phyloP scores from a whole-genome alignment of 257 asterid genomes.

The Forsythia suspensa region DNA sequence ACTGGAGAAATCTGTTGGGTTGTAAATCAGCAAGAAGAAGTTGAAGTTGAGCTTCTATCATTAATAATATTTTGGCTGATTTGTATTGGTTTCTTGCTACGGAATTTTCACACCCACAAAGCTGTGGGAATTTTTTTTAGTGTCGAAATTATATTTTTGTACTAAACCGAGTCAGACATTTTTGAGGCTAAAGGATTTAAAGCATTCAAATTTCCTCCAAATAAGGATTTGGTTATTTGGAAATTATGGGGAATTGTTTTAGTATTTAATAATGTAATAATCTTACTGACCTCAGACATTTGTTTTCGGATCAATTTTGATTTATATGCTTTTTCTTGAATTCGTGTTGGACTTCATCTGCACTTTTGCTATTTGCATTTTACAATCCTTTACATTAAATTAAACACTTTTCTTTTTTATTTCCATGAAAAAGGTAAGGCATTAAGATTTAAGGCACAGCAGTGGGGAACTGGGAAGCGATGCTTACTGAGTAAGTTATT shows the following conservation, averaged over 20 bases:
- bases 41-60: background rate
- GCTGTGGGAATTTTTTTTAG: slow-evolving; percentile 20
- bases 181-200: slow-evolving; percentile 25
- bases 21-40: slow-evolving; percentile 35
- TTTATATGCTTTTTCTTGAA: too few relatives aligned
- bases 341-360: too few relatives aligned
- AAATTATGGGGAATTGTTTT: slow-evolving; percentile 18
- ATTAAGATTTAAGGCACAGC: too few relatives aligned
- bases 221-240: slow-evolving; percentile 13
- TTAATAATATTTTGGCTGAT: slow-evolving; percentile 29
- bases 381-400: too few relatives aligned
- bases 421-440: too few relatives aligned
- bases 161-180: slow-evolving; percentile 4
- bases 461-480: too few relatives aligned
- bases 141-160: slow-evolving; percentile 20
- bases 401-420: too few relatives aligned
- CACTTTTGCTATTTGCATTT: too few relatives aligned
- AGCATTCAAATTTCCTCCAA: slow-evolving; percentile 3
- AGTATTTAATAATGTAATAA: background rate
- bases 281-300: too few relatives aligned
- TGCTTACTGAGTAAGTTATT: too few relatives aligned
- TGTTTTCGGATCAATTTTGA: too few relatives aligned
- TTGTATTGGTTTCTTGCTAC: slow-evolving; percentile 18
- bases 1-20: slow-evolving; percentile 52
- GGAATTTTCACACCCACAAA: slow-evolving; percentile 22